phyloP scores from a whole-genome alignment of 371 early-diverging fungal genomes.

The Apophysomyces elegans region DNA sequence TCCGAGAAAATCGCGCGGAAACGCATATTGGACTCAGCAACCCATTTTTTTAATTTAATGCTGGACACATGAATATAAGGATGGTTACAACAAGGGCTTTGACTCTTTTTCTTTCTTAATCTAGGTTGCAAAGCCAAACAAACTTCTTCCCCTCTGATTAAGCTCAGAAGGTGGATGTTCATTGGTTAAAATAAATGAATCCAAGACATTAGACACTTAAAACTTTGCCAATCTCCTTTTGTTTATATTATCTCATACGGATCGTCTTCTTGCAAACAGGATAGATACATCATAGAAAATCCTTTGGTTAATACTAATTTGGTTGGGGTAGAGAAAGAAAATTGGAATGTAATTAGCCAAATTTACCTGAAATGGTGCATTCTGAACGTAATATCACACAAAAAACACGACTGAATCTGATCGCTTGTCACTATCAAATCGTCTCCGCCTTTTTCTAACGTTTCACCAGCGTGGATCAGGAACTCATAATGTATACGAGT shows the following conservation, averaged over 20 bases:
- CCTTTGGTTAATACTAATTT: too few relatives aligned
- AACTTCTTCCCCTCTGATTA: background rate
- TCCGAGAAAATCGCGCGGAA: too few relatives aligned
- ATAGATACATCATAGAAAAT: background rate
- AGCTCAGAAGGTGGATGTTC: background rate
- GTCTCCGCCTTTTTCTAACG: background rate
- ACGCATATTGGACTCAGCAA: too few relatives aligned
- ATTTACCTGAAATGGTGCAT: too few relatives aligned
- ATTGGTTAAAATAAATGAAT: background rate
- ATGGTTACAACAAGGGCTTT: too few relatives aligned
- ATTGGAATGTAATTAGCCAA: too few relatives aligned
- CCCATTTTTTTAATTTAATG: too few relatives aligned
- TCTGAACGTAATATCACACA: background rate
- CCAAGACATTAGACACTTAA: background rate
- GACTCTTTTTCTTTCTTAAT: too few relatives aligned
- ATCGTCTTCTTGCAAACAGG: background rate
- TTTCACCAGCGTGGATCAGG: slow-evolving; percentile 6
- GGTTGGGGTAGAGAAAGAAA: too few relatives aligned
- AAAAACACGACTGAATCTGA: background rate
- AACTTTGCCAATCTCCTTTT: background rate
- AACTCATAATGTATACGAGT: background rate
- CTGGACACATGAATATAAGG: too few relatives aligned
- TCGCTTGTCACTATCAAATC: background rate
- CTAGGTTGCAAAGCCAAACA: too few relatives aligned
- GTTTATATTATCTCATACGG: background rate